Base-by-base conservation (phyloP, 371 early-diverging fungal species). In the Mortierella sp. region DNA sequence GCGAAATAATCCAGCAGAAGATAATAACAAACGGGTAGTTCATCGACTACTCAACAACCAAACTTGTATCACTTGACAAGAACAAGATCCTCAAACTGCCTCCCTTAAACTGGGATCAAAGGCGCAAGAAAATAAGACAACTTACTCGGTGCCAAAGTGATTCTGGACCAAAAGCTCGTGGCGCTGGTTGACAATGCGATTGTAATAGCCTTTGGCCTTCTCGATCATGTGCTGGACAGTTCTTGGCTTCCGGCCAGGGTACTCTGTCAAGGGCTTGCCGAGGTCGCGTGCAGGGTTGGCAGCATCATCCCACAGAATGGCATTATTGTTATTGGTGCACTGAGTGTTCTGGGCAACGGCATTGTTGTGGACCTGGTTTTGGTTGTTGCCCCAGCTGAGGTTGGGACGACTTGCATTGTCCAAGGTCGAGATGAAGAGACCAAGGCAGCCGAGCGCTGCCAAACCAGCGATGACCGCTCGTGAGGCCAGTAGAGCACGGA, bases 401-500 rank as follows among this genome's bases (percentile, higher is more conserved):
- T 32, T 31, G 26, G 46, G 46, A 32, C 56, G 56, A 21, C 30
- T 39, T 5, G 31, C 28, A 24, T 15, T 59, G 41, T 72, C 66
- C 39, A 71, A 24, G 12, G 66, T 72, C 2, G 65, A 65, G 44
- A 65, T 19, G 43, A 72, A 60, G 27, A 72, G 51, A 46, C 66
- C 56, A 28, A 72, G 56, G 46, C 65, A 64, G 48, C 61, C 72
- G 12, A 72, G 49, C 17, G 65, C 41, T 28, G 56, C 53, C 17
- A 72, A 52, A 19, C 60, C 53, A 8, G 60, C 72, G 44, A 72
- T 41, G 49, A 72, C 72, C 30, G 72, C 72, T 37, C 66, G 59
- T 19, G 72, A 72, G 21, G 61, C 50, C 24, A 72, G 52, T 19
- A 72, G 32, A 27, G 60, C 21, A 44, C 66, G 53, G 28, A 72